Evolutionary conservation across 345 rosid genomes (phyloP).

Genomic region (Brassica nigra): DNA sequence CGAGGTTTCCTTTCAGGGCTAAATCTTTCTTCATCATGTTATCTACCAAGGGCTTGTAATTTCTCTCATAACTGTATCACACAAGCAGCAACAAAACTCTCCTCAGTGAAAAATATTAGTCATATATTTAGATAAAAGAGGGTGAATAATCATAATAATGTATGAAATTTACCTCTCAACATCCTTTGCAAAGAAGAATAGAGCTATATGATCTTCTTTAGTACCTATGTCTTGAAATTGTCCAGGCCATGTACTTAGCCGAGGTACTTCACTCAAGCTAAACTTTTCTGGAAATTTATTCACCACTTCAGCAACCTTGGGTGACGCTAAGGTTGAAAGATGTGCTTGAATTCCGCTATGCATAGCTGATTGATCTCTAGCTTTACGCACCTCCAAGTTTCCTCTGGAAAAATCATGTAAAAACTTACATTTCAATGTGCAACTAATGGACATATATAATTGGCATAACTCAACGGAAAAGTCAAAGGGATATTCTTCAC

Average conservation of each 20-base stretch:
- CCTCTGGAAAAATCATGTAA: slow-evolving; percentile 61
- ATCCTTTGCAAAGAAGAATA: slow-evolving; percentile 97
- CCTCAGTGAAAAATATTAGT: slow-evolving; percentile 4
- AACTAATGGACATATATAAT: background rate
- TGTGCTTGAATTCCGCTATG: slow-evolving; percentile 87
- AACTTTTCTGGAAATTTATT: slow-evolving; percentile 61
- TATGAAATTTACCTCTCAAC: slow-evolving; percentile 58
- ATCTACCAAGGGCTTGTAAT: slow-evolving; percentile 76
- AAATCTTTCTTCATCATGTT: slow-evolving; percentile 78
- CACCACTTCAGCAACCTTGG: slow-evolving; percentile 68
- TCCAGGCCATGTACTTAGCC: slow-evolving; percentile 76
- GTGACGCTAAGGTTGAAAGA: slow-evolving; percentile 69
- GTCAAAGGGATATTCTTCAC: slow-evolving; percentile 17
- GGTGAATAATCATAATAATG: slow-evolving; percentile 6
- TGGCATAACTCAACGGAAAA: slow-evolving; percentile 4
- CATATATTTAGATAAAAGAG: slow-evolving; percentile 8
- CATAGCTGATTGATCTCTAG: slow-evolving; percentile 48
- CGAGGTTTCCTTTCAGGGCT: slow-evolving; percentile 79
- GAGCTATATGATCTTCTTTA: slow-evolving; percentile 86
- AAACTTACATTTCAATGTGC: background rate
- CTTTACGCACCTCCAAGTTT: slow-evolving; percentile 63
- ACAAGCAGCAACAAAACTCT: slow-evolving; percentile 19
- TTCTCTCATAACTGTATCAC: slow-evolving; percentile 71
- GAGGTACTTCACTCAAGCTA: slow-evolving; percentile 74
- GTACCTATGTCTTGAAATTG: slow-evolving; percentile 75